These are phyloP conservation scores for Emydomyces testavorans DNA, from an alignment of 2,329 filamentous ascomycete species.

Conservation along the genomic window DNA sequence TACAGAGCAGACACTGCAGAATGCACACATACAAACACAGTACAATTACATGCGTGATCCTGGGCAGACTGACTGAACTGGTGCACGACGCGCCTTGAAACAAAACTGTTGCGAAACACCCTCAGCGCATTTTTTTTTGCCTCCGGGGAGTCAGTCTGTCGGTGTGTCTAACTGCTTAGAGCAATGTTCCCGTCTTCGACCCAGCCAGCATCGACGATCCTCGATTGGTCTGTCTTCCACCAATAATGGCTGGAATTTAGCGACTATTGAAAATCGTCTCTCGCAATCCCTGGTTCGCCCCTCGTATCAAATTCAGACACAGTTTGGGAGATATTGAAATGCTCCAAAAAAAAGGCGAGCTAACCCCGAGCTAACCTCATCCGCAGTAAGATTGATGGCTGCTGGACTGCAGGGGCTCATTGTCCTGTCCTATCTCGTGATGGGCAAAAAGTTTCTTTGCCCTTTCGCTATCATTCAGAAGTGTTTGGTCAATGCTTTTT, in stretches of 20 bases:
- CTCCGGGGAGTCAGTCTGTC: no score
- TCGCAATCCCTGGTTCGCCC: not conserved
- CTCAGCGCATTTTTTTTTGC: no score
- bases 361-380: no score
- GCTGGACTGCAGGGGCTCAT: not conserved
- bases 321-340: no score
- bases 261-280: not conserved
- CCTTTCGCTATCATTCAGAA: not conserved
- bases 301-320: no score
- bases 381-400: slow-evolving; percentile 3
- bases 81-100: no score
- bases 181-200: not conserved
- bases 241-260: slow-evolving; percentile 6
- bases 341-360: slow-evolving; percentile 9
- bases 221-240: slow-evolving; percentile 1
- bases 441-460: not conserved
- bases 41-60: no score
- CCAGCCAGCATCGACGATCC: not conserved
- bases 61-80: no score
- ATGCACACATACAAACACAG: no score
- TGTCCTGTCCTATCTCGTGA: slow-evolving; percentile 1
- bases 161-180: not conserved
- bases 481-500: not conserved
- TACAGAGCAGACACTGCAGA: no score
- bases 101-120: no score